phyloP scores from a whole-genome alignment of 2,329 filamentous ascomycete genomes.

The Paracoccidioides lutzii region DNA sequence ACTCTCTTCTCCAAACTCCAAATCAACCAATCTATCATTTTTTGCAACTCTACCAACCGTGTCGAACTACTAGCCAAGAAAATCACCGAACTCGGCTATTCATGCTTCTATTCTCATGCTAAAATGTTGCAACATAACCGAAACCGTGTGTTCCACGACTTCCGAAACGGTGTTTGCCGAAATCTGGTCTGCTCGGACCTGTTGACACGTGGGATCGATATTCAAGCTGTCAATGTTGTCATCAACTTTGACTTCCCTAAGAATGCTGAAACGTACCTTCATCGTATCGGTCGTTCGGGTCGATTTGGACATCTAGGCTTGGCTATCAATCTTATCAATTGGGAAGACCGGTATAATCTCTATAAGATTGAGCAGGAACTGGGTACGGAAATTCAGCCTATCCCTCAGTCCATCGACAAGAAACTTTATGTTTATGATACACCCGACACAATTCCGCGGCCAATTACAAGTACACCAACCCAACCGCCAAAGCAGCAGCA shows the following conservation, averaged over 20 bases:
- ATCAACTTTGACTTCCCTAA: constrained; percentile 99
- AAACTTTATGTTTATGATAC: constrained; percentile 96
- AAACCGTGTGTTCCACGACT: constrained; percentile 98
- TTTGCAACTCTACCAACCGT: constrained; percentile 98
- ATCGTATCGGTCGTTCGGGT: constrained; percentile 94
- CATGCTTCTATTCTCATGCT: constrained; percentile 98
- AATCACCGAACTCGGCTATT: constrained; percentile 97
- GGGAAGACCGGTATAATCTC: constrained; percentile 96
- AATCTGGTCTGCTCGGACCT: constrained; percentile 97
- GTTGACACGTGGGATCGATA: constrained; percentile 96
- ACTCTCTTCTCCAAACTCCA: constrained; percentile 97
- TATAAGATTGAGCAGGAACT: constrained; percentile 98
- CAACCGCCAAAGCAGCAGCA: constrained; percentile 15
- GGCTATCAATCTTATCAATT: constrained; percentile 98
- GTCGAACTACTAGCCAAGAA: constrained; percentile 97
- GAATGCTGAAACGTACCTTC: constrained; percentile 96
- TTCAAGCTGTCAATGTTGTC: constrained; percentile 97
- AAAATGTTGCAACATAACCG: constrained; percentile 91
- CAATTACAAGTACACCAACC: constrained; percentile 46
- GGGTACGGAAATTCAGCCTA: constrained; percentile 95
- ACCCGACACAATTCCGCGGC: constrained; percentile 85
- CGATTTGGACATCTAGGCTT: constrained; percentile 94
- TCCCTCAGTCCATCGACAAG: constrained; percentile 89
- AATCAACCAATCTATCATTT: constrained; percentile 99
- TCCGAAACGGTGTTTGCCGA: constrained; percentile 92